Evolutionary conservation across 345 rosid genomes (phyloP), one percentile per base, ranked within the genome.

Genomic region (Viola odorata): DNA sequence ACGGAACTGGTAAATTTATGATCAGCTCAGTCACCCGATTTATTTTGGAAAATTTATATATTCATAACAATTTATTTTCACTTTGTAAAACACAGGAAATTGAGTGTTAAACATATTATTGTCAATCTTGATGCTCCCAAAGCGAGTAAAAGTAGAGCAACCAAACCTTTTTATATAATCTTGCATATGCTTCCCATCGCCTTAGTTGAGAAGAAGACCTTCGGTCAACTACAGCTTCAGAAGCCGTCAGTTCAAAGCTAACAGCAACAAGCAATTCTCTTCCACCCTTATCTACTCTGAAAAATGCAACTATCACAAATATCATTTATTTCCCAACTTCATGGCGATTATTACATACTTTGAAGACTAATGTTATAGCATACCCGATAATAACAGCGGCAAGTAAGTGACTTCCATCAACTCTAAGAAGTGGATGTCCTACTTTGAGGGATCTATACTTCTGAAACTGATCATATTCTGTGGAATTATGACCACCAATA

Each of bases 361-460:
- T 47, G 13, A 10, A 42, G 11, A 11, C 8, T 9, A n/a, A 47
- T 47, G 50, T 50, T 62, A 40, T 0, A 44, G 45, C 36, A 38
- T 74, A 83, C 92, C 85, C 67, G 58, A 80, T 55, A 67, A 86
- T 78, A 71, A 81, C 87, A 67, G 92, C 92, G 75, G 87, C 85
- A 61, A 81, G 89, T 55, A 86, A 72, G 69, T 86, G 83, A 70
- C 89, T 84, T 80, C 81, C 85, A 65, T 86, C 78, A 41, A 83
- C 85, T 68, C 92, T 80, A 73, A 86, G 83, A 68, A 78, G 82
- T 44, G 92, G 92, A 72, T 83, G 92, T 36, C 92, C 92, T 41
- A 71, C 76, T 71, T 78, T 84, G 55, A 86, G 73, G 67, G 77
- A 75, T 64, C 74, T 67, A 64, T 81, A 86, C 73, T 81, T 84